phyloP scores from a whole-genome alignment of 352 stramenopile genomes.

The Phytophthora sojae region DNA sequence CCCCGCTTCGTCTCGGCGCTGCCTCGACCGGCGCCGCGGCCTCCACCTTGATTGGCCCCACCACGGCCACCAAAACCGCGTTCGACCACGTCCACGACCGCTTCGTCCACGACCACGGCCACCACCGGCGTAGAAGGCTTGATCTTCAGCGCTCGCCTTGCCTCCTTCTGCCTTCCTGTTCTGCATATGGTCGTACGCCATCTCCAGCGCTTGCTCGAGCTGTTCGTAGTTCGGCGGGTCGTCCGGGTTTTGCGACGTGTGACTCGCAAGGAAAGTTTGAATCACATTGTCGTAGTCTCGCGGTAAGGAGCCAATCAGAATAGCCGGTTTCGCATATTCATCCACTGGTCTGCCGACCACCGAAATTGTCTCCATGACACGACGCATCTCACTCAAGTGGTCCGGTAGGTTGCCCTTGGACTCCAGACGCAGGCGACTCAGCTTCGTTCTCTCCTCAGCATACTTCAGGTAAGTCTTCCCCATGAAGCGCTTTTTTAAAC shows the following conservation, averaged over 20 bases:
- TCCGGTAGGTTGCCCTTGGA: neutral
- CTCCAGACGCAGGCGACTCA: neutral
- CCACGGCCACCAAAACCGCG: neutral
- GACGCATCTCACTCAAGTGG: conserved; percentile 6
- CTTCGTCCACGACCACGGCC: neutral
- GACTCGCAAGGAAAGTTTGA: conserved; percentile 8
- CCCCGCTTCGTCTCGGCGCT: neutral
- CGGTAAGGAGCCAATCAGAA: conserved; percentile 6
- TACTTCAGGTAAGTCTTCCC: conserved; percentile 1
- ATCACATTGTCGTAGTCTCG: conserved; percentile 13
- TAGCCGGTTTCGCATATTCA: conserved; percentile 12
- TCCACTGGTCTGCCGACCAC: conserved; percentile 2
- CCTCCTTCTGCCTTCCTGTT: neutral
- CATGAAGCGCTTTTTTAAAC: neutral
- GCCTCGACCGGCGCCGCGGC: neutral
- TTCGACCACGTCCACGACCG: conserved; percentile 12
- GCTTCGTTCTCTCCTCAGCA: conserved; percentile 1
- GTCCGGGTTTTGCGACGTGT: neutral
- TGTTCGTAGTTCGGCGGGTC: conserved; percentile 18
- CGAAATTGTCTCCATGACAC: conserved; percentile 10
- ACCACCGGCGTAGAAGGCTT: conserved; percentile 9
- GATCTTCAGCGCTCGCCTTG: conserved; percentile 5
- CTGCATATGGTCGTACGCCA: conserved; percentile 8
- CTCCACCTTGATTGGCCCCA: conserved; percentile 1
- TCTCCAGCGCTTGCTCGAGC: conserved; percentile 8